Percentiles rank a stretch among this genome's conserved stretches.
Evolutionary conservation across 2,329 filamentous ascomycete genomes (phyloP).

Genomic region (Aspergillus vadensis): DNA sequence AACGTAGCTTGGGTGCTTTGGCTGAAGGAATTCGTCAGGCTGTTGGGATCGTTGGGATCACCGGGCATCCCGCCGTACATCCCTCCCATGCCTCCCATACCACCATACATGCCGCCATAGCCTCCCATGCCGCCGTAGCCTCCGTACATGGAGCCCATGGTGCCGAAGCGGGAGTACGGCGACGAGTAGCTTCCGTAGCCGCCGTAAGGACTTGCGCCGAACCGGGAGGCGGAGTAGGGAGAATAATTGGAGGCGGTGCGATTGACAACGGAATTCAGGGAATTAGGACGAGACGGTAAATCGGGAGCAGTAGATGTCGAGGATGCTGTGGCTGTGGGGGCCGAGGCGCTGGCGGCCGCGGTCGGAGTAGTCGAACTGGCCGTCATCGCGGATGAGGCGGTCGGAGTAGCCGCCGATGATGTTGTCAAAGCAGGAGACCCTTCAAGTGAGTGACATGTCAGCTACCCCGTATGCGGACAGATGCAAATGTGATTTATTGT

Average conservation of each 20-base stretch:
- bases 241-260: conserved; percentile 86
- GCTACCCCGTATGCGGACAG: not conserved
- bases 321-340: conserved; percentile 46
- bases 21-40: conserved; percentile 90
- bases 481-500: too few relatives aligned
- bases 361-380: conserved; percentile 43
- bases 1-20: conserved; percentile 96
- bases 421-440: conserved; percentile 29
- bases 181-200: conserved; percentile 57
- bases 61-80: conserved; percentile 55
- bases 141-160: conserved; percentile 46
- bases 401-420: conserved; percentile 22
- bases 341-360: conserved; percentile 34
- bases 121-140: conserved; percentile 40
- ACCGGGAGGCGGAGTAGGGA: conserved; percentile 58
- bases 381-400: conserved; percentile 38
- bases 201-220: conserved; percentile 57
- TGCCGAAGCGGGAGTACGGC: conserved; percentile 57
- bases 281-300: conserved; percentile 77
- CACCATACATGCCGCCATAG: conserved; percentile 51
- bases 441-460: conserved; percentile 17
- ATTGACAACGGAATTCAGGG: conserved; percentile 77
- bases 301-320: conserved; percentile 60
- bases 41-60: conserved; percentile 85
- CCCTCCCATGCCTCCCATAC: conserved; percentile 51